Conservation (phyloP, 2,329 filamentous ascomycete genomes). For the Epicoccum nigrum region DNA sequence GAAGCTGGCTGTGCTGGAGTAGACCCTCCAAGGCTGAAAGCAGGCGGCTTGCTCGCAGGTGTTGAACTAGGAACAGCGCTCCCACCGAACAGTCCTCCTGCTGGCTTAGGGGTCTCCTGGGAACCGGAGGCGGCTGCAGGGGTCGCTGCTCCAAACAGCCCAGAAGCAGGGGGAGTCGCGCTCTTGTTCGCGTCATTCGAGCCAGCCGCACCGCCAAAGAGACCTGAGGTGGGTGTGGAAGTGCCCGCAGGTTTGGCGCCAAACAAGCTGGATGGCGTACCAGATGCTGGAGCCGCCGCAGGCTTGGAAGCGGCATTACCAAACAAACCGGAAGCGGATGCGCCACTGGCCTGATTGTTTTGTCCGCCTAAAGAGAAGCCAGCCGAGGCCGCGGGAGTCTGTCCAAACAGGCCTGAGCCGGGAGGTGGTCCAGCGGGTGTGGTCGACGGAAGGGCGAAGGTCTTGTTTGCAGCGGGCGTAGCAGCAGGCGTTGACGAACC, state of each 20-base stretch:
- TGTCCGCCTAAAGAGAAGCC: constrained; percentile 37
- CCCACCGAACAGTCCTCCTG: constrained; percentile 33
- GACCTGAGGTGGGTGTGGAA: constrained; percentile 24
- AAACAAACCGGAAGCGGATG: constrained; percentile 21
- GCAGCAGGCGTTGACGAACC: constrained; percentile 34
- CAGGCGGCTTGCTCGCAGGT: constrained; percentile 36
- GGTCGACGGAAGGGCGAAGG: constrained; percentile 46
- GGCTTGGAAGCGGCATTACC: constrained; percentile 29
- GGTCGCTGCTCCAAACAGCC: constrained; percentile 31
- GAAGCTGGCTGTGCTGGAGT: constrained; percentile 34
- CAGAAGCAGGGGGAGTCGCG: constrained; percentile 29
- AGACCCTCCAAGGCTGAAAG: constrained; percentile 34
- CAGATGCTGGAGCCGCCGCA: constrained; percentile 33
- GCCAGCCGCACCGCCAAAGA: constrained; percentile 32
- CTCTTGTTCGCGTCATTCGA: constrained; percentile 42
- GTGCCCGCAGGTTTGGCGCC: constrained; percentile 33
- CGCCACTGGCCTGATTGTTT: constrained; percentile 23
- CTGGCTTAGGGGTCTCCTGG: constrained; percentile 42
- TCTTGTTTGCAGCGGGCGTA: constrained; percentile 46
- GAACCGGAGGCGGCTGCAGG: constrained; percentile 37
- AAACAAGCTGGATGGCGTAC: constrained; percentile 38
- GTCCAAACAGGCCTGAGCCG: constrained; percentile 37
- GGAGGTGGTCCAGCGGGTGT: constrained; percentile 49
- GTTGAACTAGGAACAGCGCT: constrained; percentile 39
- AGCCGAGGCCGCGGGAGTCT: constrained; percentile 35